A percentile compares a stretch with the other conserved stretches of the same genome.
Evolutionary conservation across 495 filamentous ascomycete species (phyloP).

Genomic region (Podospora fimiseda): DNA sequence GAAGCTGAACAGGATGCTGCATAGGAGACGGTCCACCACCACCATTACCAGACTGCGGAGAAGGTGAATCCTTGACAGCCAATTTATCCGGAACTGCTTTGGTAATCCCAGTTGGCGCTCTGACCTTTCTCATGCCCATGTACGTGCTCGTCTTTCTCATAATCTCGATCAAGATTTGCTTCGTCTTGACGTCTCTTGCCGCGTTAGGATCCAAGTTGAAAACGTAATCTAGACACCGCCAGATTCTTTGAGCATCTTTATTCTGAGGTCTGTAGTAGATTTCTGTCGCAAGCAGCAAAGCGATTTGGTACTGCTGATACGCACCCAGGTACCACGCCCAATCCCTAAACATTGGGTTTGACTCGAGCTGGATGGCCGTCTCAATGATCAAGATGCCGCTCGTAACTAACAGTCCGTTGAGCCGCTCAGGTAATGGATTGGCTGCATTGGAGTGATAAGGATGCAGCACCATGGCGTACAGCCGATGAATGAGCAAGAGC

Average conservation of each 20-base stretch:
- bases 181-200: slow-evolving; percentile 33
- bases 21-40: not conserved
- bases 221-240: slow-evolving; percentile 64
- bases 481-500: slow-evolving; percentile 51
- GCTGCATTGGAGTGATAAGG: slow-evolving; percentile 54
- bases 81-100: slow-evolving; percentile 32
- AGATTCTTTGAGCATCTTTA: slow-evolving; percentile 54
- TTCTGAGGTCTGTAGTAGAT: slow-evolving; percentile 51
- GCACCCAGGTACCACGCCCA: slow-evolving; percentile 55
- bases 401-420: slow-evolving; percentile 43
- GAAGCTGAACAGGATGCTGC: not conserved
- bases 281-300: slow-evolving; percentile 47
- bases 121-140: slow-evolving; percentile 39
- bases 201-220: slow-evolving; percentile 52
- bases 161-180: slow-evolving; percentile 37
- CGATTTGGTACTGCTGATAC: slow-evolving; percentile 50
- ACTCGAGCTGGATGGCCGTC: slow-evolving; percentile 54
- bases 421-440: slow-evolving; percentile 41
- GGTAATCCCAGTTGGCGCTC: slow-evolving; percentile 33
- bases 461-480: slow-evolving; percentile 60
- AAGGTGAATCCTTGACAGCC: slow-evolving; percentile 33
- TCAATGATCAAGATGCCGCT: slow-evolving; percentile 52
- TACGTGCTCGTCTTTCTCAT: slow-evolving; percentile 35
- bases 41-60: slow-evolving; percentile 5
- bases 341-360: slow-evolving; percentile 40